phyloP scores from a whole-genome alignment of 2,329 filamentous ascomycete species.

The Bipolaris victoriae region DNA sequence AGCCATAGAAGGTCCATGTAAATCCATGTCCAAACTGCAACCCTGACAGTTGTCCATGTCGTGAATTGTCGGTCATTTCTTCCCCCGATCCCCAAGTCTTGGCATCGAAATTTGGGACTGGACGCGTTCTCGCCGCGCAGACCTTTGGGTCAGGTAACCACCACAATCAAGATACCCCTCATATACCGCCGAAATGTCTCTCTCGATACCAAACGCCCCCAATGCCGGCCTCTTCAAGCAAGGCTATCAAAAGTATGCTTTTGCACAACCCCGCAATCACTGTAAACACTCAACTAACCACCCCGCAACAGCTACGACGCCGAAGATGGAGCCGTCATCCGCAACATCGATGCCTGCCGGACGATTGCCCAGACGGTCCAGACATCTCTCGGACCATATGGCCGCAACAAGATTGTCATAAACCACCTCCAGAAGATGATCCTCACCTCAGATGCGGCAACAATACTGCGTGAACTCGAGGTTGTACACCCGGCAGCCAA shows the following conservation, averaged over 20 bases:
- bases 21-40: neutral
- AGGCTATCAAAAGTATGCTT: constrained; percentile 88
- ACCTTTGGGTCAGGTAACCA: constrained; percentile 29
- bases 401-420: constrained; percentile 99
- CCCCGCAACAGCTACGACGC: constrained; percentile 80
- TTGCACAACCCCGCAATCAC: constrained; percentile 22
- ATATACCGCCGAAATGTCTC: constrained; percentile 72
- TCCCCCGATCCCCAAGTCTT: constrained; percentile 20
- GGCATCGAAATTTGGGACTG: constrained; percentile 25
- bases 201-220: constrained; percentile 92
- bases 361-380: constrained; percentile 95
- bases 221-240: constrained; percentile 94
- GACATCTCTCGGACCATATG: constrained; percentile 95
- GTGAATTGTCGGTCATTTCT: constrained; percentile 16
- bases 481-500: constrained; percentile 98
- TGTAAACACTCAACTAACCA: constrained; percentile 42
- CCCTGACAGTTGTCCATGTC: neutral
- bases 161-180: constrained; percentile 41
- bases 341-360: constrained; percentile 98
- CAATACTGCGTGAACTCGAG: constrained; percentile 95
- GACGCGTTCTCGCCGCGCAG: constrained; percentile 37
- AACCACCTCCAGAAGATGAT: constrained; percentile 99
- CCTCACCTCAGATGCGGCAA: constrained; percentile 95
- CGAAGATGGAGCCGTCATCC: constrained; percentile 97
- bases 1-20: neutral